Evolutionary conservation across 2,329 filamentous ascomycete genomes (phyloP).

Genomic region (Decorospora gaudefroyi): DNA sequence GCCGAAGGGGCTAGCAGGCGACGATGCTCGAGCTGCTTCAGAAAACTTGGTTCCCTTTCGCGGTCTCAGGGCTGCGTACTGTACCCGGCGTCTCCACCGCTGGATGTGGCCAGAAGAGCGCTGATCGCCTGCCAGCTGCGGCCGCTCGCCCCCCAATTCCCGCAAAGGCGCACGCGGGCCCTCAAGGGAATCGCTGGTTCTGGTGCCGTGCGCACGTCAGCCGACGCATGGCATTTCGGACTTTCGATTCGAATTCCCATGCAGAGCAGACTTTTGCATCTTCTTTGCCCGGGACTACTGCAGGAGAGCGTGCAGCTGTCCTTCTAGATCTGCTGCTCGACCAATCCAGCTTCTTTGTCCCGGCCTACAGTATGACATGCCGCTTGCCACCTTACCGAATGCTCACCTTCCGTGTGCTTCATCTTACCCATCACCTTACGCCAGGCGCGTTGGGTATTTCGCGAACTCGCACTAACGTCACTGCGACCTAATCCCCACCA

Average conservation of each 20-base stretch:
- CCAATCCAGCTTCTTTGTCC: constrained; percentile 6
- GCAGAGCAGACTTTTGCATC: neutral
- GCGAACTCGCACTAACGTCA: constrained; percentile 20
- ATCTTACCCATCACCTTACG: constrained; percentile 5
- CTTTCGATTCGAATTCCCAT: constrained; percentile 14
- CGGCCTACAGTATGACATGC: neutral
- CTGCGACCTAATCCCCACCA: constrained; percentile 11
- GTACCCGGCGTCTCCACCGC: constrained; percentile 5
- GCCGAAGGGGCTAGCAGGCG: constrained; percentile 9
- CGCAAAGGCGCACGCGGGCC: constrained; percentile 4
- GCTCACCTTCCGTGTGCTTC: constrained; percentile 7
- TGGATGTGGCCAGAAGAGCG: neutral
- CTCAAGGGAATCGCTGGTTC: neutral
- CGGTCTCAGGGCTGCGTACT: neutral
- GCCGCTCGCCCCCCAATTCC: constrained; percentile 5
- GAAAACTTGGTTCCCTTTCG: constrained; percentile 10
- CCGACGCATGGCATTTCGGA: constrained; percentile 8
- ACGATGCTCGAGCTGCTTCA: neutral
- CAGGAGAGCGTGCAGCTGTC: neutral
- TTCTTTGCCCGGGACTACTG: constrained; percentile 3
- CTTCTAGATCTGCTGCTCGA: constrained; percentile 5
- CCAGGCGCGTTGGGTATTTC: constrained; percentile 10
- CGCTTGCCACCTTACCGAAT: constrained; percentile 9
- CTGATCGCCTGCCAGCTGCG: neutral
- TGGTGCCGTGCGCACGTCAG: neutral